Evolutionary conservation across 2,329 filamentous ascomycete species (phyloP).

Genomic region (Colletotrichum sp.): DNA sequence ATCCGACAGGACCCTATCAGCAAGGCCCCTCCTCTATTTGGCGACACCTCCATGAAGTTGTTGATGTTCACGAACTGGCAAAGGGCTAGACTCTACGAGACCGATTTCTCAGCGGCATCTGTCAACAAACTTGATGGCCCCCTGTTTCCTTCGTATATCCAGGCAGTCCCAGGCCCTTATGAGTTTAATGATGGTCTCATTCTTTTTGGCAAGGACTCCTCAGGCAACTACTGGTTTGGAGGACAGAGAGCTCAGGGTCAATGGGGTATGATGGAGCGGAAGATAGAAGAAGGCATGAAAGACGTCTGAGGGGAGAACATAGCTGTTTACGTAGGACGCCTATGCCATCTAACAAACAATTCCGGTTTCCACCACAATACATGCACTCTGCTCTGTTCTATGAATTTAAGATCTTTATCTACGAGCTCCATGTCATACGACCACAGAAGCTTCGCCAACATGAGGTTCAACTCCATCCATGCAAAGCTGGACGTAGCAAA

Average conservation of each 20-base stretch:
- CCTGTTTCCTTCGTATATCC: conserved; percentile 22
- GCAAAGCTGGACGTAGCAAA: neutral
- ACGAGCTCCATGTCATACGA: neutral
- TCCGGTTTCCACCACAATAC: neutral
- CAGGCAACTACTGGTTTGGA: conserved; percentile 35
- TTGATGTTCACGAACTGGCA: conserved; percentile 36
- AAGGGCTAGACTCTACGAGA: conserved; percentile 30
- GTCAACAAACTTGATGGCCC: neutral
- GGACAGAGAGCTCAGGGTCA: conserved; percentile 22
- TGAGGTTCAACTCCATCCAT: neutral
- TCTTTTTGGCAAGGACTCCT: conserved; percentile 32
- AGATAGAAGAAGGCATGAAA: neutral
- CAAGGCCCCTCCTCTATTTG: conserved; percentile 35
- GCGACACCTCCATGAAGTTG: conserved; percentile 33
- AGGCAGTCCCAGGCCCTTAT: conserved; percentile 10
- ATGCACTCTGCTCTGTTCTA: neutral
- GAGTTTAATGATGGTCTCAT: conserved; percentile 25
- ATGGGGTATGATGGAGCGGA: conserved; percentile 26
- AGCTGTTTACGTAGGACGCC: neutral
- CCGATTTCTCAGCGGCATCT: conserved; percentile 22
- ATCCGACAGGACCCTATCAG: conserved; percentile 3
- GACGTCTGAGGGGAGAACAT: neutral
- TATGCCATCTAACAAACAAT: neutral
- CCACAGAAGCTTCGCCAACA: neutral
- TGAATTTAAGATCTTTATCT: neutral